Conservation (phyloP, 2,329 filamentous ascomycete genomes). For the Pseudogymnoascus sp. region DNA sequence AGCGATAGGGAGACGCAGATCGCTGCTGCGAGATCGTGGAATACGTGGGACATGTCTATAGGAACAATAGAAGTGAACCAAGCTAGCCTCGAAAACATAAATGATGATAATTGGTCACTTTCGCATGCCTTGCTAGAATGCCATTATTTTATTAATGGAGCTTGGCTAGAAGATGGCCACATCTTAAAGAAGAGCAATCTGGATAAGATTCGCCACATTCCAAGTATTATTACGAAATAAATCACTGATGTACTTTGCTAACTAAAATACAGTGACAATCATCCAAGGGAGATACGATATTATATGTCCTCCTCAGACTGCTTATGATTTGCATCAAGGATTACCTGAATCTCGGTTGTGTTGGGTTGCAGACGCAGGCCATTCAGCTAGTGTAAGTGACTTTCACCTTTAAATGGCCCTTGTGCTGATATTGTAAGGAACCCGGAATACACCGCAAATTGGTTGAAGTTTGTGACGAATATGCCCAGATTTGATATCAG, state of each 20-base stretch:
- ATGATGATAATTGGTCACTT: constrained; percentile 26
- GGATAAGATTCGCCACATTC: constrained; percentile 30
- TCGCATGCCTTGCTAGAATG: constrained; percentile 35
- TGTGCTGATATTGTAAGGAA: constrained; percentile 4
- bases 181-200: constrained; percentile 27
- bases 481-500: constrained; percentile 16
- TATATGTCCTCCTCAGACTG: constrained; percentile 35
- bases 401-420: neutral
- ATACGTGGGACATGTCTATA: constrained; percentile 29
- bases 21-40: constrained; percentile 30
- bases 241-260: neutral
- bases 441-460: constrained; percentile 7
- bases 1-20: constrained; percentile 19
- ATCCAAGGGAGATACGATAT: constrained; percentile 39
- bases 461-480: constrained; percentile 7
- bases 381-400: constrained; percentile 8
- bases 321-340: constrained; percentile 38
- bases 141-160: constrained; percentile 35
- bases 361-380: constrained; percentile 4
- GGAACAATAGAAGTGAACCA: constrained; percentile 23
- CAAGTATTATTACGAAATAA: constrained; percentile 18
- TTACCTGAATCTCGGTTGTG: constrained; percentile 22
- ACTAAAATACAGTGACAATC: constrained; percentile 25
- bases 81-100: constrained; percentile 19
- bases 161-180: constrained; percentile 35